Conservation (phyloP, 371 early-diverging fungal genomes). For the Apophysomyces trapeziformis region DNA sequence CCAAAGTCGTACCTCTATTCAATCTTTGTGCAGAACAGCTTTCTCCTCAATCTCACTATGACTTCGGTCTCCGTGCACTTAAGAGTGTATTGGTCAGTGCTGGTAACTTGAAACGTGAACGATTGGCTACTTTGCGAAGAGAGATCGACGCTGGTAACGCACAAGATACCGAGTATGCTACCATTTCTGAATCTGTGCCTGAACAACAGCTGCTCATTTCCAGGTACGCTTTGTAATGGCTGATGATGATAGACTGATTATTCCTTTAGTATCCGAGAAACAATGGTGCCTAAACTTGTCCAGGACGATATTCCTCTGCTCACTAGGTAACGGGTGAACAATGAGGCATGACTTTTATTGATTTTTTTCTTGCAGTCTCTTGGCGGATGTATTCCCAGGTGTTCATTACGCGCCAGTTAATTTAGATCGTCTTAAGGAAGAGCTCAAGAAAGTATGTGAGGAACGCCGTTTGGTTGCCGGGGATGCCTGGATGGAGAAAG, state of each 20-base stretch:
- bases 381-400: constrained; percentile 97
- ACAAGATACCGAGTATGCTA: constrained; percentile 48
- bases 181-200: constrained; percentile 67
- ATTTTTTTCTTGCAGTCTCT: constrained; percentile 56
- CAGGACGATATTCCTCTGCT: constrained; percentile 92
- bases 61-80: constrained; percentile 99
- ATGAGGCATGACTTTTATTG: background rate
- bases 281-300: constrained; percentile 96
- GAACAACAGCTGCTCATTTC: constrained; percentile 94
- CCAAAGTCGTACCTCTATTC: constrained; percentile 97
- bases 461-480: constrained; percentile 79
- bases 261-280: constrained; percentile 90
- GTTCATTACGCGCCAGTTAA: constrained; percentile 85
- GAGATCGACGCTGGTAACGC: constrained; percentile 46
- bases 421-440: constrained; percentile 75
- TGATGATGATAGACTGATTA: background rate
- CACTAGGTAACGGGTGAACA: constrained; percentile 56
- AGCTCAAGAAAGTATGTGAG: constrained; percentile 79
- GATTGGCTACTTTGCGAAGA: constrained; percentile 61
- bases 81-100: constrained; percentile 98
- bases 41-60: constrained; percentile 96
- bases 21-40: constrained; percentile 94
- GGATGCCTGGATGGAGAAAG: constrained; percentile 94
- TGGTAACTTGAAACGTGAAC: constrained; percentile 95
- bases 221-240: constrained; percentile 21